Base-by-base conservation (phyloP, 2,329 filamentous ascomycete species). In the Aspergillus flavus region DNA sequence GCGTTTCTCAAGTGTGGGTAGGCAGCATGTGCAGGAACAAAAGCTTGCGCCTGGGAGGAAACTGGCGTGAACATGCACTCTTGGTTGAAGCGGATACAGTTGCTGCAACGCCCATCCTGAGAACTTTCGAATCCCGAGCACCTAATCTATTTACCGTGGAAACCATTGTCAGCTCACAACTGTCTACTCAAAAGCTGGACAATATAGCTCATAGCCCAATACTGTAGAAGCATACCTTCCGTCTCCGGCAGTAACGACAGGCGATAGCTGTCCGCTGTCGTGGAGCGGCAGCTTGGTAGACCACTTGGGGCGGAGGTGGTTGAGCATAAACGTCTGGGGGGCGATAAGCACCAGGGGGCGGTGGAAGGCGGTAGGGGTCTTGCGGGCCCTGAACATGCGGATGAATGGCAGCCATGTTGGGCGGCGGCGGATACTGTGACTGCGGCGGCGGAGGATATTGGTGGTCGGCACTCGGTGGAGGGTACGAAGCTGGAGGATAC, bases 1-100 rank as follows among this genome's bases (percentile, higher is more conserved):
- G 65, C 61, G 66, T 82, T 82, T 61, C 83, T 80, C 72, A 86
- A 74, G 70, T 84, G 80, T 19, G 85, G 84, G 66, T 85, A 91
- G 62, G 89, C 87, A 7, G 89, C 88, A 73, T 91, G 88, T 11
- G 89, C 89, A 9, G 89, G 89, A 39, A 92, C 89, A 72, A 92
- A 92, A 12, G 90, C 89, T 75, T 91, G 89, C 10, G 89, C 87
- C 78, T 91, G 89, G 12, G 89, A 89, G 4, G 88, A 91, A 28
- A 92, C 89, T 2, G 90, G 89, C 1, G 89, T 91, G 77, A 92
- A 92, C 77, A 92, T 87, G 78, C 90, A 92, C 74, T 91, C 89
- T 77, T 92, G 89, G 68, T 89, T 89, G 79, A 92, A 92, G 55
- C 89, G 84, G 67, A 88, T 83, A 74, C 89, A 92, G 75, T 92